These are phyloP conservation scores for Suhomyces kilbournensis DNA, from an alignment of 805 yeast species.

Conservation along the genomic window DNA sequence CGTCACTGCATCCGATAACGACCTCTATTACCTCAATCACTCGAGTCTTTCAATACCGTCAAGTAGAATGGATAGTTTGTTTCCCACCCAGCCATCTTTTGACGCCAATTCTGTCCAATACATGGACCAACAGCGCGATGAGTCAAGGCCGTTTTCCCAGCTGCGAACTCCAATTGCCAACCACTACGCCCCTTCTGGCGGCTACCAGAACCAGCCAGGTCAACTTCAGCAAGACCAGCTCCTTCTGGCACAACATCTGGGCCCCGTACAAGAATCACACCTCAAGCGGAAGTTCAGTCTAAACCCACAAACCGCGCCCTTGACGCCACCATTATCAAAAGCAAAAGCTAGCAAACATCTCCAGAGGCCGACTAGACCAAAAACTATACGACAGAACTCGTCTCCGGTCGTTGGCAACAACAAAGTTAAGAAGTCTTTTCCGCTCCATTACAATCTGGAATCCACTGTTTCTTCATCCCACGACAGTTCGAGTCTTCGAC, in stretches of 20 bases:
- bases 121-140: constrained; percentile 1
- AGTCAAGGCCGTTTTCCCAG: not conserved
- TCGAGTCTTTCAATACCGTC: constrained; percentile 7
- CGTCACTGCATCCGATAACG: constrained; percentile 2
- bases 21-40: constrained; percentile 11
- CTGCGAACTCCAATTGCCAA: not conserved
- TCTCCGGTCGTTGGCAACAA: constrained; percentile 7
- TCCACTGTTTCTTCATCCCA: not conserved
- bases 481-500: not conserved
- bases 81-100: constrained; percentile 1
- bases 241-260: not conserved
- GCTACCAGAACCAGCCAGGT: not conserved
- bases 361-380: constrained; percentile 7
- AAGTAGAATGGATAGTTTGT: constrained; percentile 8
- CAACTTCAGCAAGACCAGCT: not conserved
- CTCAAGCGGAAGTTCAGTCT: constrained; percentile 1
- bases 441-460: not conserved
- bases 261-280: not conserved
- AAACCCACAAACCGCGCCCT: not conserved
- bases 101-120: not conserved
- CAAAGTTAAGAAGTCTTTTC: constrained; percentile 1
- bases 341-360: constrained; percentile 4
- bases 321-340: constrained; percentile 5
- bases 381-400: constrained; percentile 14
- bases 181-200: not conserved